Conservation (phyloP, 1,139 yeast genomes). For the Debaryomyces nepalensis region DNA sequence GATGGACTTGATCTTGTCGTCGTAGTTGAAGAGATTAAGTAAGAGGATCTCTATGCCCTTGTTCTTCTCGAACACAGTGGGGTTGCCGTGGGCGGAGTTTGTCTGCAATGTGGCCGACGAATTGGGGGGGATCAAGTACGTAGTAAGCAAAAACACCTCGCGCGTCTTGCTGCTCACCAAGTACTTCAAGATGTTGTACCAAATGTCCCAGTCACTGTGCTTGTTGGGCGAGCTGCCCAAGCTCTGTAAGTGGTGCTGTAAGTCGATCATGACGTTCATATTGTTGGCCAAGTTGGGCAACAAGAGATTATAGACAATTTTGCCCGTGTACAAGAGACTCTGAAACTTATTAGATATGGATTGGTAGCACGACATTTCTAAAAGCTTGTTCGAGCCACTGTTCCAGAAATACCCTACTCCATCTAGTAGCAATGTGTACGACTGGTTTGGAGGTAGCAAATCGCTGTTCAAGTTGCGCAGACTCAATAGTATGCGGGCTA, state of each 20-base stretch:
- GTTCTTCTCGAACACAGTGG: conserved; percentile 52
- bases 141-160: conserved; percentile 45
- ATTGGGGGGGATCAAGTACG: conserved; percentile 51
- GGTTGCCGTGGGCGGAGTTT: conserved; percentile 43
- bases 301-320: conserved; percentile 38
- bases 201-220: conserved; percentile 41
- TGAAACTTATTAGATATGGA: conserved; percentile 44
- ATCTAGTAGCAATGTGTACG: conserved; percentile 39
- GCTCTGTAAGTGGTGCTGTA: conserved; percentile 50
- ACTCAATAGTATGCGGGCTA: conserved; percentile 45
- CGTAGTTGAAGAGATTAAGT: conserved; percentile 39
- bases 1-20: conserved; percentile 47
- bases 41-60: conserved; percentile 50
- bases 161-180: conserved; percentile 50
- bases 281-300: conserved; percentile 48
- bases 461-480: conserved; percentile 41
- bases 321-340: conserved; percentile 38
- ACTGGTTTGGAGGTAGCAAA: conserved; percentile 26
- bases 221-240: conserved; percentile 27
- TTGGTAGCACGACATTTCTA: conserved; percentile 52
- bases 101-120: conserved; percentile 48
- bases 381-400: conserved; percentile 45
- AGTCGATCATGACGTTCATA: conserved; percentile 48
- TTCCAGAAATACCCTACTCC: conserved; percentile 53
- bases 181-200: conserved; percentile 51